Percentiles rank a stretch among this genome's conserved stretches.
phyloP scores from a whole-genome alignment of 331 rosid genomes.

The Quercus tomentella region DNA sequence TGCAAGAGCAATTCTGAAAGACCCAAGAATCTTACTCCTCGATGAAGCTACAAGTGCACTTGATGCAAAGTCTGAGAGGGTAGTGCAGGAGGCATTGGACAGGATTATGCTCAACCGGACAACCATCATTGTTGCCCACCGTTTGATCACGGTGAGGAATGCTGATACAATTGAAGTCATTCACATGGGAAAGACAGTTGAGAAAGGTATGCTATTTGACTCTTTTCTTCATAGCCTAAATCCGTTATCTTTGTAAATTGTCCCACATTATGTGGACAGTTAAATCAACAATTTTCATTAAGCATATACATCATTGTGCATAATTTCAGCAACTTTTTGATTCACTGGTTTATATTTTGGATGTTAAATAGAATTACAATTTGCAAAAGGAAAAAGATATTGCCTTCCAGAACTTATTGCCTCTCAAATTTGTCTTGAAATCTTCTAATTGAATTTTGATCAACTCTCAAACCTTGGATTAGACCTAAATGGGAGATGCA shows the following conservation, averaged over 20 bases:
- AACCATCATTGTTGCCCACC: slow-evolving; percentile 71
- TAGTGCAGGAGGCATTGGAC: slow-evolving; percentile 58
- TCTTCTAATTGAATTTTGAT: not conserved
- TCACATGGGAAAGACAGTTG: slow-evolving; percentile 57
- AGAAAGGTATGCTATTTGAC: slow-evolving; percentile 38
- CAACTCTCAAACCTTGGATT: not conserved
- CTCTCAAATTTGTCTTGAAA: not conserved
- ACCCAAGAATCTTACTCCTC: slow-evolving; percentile 41
- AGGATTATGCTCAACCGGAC: slow-evolving; percentile 53
- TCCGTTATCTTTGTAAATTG: not conserved
- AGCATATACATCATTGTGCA: not conserved
- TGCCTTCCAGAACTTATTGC: not conserved
- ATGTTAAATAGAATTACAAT: not conserved
- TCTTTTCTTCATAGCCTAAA: not conserved
- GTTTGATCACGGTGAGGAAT: slow-evolving; percentile 59
- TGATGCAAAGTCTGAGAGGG: slow-evolving; percentile 40
- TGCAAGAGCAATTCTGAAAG: slow-evolving; percentile 17
- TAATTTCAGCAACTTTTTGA: not conserved
- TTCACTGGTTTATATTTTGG: not conserved
- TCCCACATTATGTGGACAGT: not conserved
- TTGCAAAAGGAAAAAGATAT: not conserved
- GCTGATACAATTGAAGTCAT: slow-evolving; percentile 66
- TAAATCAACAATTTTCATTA: not conserved
- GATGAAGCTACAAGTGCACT: slow-evolving; percentile 58
- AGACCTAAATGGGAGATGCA: not conserved